Evolutionary conservation across 2,329 filamentous ascomycete genomes (phyloP).

Genomic region (Penicillium sp.): DNA sequence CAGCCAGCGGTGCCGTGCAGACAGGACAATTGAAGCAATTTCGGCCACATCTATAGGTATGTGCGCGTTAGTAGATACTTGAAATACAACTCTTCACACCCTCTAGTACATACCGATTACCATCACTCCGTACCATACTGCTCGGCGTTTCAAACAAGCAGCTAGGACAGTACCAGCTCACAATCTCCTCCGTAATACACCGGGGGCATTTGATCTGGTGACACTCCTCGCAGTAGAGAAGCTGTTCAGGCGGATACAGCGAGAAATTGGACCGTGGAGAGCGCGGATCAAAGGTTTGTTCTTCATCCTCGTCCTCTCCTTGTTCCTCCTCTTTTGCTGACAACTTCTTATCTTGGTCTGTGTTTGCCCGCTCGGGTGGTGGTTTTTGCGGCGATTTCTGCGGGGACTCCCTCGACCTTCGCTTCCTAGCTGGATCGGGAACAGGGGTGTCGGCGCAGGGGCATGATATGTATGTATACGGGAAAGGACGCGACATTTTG

Average conservation of each 20-base stretch:
- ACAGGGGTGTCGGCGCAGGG: constrained; percentile 55
- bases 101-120: constrained; percentile 68
- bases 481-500: constrained; percentile 56
- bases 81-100: neutral
- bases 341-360: constrained; percentile 2
- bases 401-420: constrained; percentile 35
- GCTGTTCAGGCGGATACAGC: constrained; percentile 86
- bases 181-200: constrained; percentile 89
- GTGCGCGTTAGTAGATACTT: constrained; percentile 4
- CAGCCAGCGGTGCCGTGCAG: constrained; percentile 75
- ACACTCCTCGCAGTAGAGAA: constrained; percentile 96
- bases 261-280: constrained; percentile 84
- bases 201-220: constrained; percentile 91
- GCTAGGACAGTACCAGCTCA: constrained; percentile 91
- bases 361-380: constrained; percentile 19
- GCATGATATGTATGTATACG: constrained; percentile 64
- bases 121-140: constrained; percentile 86
- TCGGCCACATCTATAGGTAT: constrained; percentile 70
- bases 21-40: constrained; percentile 95
- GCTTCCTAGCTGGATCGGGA: constrained; percentile 38
- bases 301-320: constrained; percentile 63
- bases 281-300: constrained; percentile 80
- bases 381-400: constrained; percentile 28
- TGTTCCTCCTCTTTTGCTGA: constrained; percentile 22
- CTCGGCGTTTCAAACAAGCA: constrained; percentile 96